phyloP scores from a whole-genome alignment of 495 filamentous ascomycete species.

The Xylaria longipes region DNA sequence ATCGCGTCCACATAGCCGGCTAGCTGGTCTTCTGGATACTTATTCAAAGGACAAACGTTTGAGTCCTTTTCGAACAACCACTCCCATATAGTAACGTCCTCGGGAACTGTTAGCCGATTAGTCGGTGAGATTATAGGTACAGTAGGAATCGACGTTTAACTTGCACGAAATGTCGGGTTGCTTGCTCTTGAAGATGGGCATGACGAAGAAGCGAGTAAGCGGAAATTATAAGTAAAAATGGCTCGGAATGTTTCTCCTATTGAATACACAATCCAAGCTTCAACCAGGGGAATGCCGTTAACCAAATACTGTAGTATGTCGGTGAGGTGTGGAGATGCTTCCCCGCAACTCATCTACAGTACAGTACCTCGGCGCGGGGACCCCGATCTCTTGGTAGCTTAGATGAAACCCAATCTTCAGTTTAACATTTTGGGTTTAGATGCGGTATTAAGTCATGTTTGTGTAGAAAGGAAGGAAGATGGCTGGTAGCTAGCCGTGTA shows the following conservation, averaged over 20 bases:
- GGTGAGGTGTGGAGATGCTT: not conserved
- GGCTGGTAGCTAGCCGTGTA: not conserved
- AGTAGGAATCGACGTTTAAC: not conserved
- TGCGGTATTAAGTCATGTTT: not conserved
- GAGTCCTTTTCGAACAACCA: conserved; percentile 63
- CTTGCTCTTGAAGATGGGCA: conserved; percentile 27
- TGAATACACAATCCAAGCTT: not conserved
- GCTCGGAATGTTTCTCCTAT: not conserved
- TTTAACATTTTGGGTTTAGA: not conserved
- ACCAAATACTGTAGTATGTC: not conserved
- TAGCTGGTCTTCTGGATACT: conserved; percentile 42
- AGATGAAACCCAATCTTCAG: not conserved
- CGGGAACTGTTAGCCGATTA: conserved; percentile 51
- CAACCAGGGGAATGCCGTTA: not conserved
- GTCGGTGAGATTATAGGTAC: not conserved
- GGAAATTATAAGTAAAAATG: not conserved
- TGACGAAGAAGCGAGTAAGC: not conserved
- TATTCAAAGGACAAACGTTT: conserved; percentile 50
- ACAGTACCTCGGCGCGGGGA: not conserved
- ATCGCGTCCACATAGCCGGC: conserved; percentile 61
- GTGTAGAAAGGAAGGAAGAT: not conserved
- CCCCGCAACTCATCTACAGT: not conserved
- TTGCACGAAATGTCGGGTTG: conserved; percentile 23
- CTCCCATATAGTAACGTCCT: conserved; percentile 61
- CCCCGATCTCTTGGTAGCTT: not conserved